Evolutionary conservation across 176 grass and related monocot genomes (phyloP).

Genomic region (Alloteropsis semialata): DNA sequence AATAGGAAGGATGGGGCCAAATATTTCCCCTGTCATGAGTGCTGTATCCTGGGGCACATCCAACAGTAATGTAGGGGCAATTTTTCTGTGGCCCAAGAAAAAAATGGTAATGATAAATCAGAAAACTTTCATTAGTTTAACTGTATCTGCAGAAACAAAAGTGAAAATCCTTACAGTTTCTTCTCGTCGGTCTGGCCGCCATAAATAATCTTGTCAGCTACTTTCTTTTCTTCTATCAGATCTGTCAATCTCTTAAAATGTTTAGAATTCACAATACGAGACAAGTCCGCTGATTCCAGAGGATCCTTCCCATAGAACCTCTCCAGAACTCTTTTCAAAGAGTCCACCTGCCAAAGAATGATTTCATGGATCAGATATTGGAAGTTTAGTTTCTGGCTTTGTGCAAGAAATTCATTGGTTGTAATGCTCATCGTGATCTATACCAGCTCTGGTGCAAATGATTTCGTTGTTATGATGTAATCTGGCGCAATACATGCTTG

Average conservation of each 20-base stretch:
- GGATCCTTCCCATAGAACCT: slow-evolving; percentile 86
- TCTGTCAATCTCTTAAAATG: slow-evolving; percentile 59
- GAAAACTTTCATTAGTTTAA: not conserved
- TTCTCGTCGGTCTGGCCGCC: slow-evolving; percentile 71
- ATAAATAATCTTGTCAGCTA: slow-evolving; percentile 63
- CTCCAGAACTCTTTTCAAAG: slow-evolving; percentile 63
- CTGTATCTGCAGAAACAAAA: not conserved
- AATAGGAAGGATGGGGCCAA: slow-evolving; percentile 86
- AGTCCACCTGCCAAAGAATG: slow-evolving; percentile 50
- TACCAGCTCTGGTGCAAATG: slow-evolving; percentile 87
- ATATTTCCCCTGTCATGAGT: slow-evolving; percentile 76
- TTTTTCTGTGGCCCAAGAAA: slow-evolving; percentile 57
- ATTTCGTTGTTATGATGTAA: slow-evolving; percentile 90
- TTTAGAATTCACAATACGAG: slow-evolving; percentile 71
- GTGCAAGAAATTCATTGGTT: not conserved
- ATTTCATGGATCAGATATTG: not conserved
- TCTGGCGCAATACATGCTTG: slow-evolving; percentile 97
- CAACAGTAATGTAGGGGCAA: slow-evolving; percentile 69
- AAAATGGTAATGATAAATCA: not conserved
- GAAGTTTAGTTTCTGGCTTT: not conserved
- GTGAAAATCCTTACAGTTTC: slow-evolving; percentile 51
- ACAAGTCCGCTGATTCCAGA: slow-evolving; percentile 65
- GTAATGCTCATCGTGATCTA: not conserved
- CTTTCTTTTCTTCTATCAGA: slow-evolving; percentile 67
- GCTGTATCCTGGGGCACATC: slow-evolving; percentile 68